Evolutionary conservation across 2,329 filamentous ascomycete genomes (phyloP).

Genomic region (Hymenoscyphus linearis): DNA sequence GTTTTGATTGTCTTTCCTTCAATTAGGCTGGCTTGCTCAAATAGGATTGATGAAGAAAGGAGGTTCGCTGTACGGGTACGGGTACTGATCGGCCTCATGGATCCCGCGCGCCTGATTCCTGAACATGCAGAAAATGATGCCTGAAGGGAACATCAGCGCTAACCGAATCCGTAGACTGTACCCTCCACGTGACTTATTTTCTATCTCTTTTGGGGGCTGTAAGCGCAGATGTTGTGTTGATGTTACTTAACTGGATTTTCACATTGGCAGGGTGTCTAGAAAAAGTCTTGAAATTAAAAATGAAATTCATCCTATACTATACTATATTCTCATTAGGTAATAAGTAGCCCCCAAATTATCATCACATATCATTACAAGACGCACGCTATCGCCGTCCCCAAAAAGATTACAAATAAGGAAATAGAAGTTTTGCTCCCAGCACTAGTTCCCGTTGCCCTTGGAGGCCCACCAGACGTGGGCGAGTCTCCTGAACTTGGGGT

Average conservation of each 20-base stretch:
- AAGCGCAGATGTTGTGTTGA: not conserved
- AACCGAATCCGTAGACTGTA: not conserved
- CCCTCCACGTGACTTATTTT: not conserved
- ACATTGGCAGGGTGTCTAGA: not conserved
- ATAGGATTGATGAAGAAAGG: not conserved
- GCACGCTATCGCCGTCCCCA: not conserved
- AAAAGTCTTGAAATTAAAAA: not conserved
- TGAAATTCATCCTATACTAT: not conserved
- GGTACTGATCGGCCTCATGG: not conserved
- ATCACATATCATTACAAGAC: slow-evolving; percentile 1
- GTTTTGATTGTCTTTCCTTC: not conserved
- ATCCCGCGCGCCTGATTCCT: not conserved
- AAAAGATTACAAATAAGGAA: not conserved
- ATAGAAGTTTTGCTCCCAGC: slow-evolving; percentile 3
- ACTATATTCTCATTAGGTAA: not conserved
- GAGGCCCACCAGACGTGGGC: not conserved
- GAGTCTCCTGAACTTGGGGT: not conserved
- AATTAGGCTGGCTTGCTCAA: not conserved
- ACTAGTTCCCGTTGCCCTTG: not conserved
- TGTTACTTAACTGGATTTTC: not conserved
- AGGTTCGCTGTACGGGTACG: not conserved
- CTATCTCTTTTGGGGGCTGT: not conserved
- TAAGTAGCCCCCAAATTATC: not conserved
- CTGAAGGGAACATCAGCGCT: not conserved
- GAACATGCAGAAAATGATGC: not conserved